Base-by-base conservation (phyloP, 257 asterid species). In the Ehretia macrophylla region DNA sequence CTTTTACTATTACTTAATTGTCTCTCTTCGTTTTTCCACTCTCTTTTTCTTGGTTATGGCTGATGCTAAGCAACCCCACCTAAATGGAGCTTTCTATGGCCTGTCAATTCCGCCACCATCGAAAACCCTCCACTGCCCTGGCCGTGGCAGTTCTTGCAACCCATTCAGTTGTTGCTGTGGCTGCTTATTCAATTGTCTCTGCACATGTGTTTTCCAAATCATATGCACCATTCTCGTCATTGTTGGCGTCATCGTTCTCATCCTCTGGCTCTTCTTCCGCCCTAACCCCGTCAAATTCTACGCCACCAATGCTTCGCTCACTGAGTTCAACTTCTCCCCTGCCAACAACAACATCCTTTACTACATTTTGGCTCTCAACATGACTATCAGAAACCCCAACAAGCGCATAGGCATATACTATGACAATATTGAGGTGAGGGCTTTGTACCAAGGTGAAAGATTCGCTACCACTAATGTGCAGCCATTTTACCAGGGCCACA, bases 311-410 rank as follows among this genome's bases (percentile, higher is more conserved):
- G 97, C 98, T 11, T 1, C 79, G 18, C 72, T 92, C 11, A 76
- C 95, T 18, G 79, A 84, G 21, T 86, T 92, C 86, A 70, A 56
- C 49, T 71, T 66, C 55, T 44, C 79, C 50, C 45, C 63, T 54
- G 10, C 22, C 55, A 84, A 83, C 88, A n/a, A n/a, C n/a, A 79
- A 27, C 80, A 84, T 85, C 23, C 87, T 88, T 14, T 67, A 58
- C 67, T 88, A 81, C 80, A 64, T 88, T 51, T 71, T 92, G 11
- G 82, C 86, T 14, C 63, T 88, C 56, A 79, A 84, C 64, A 50
- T 92, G 51, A 77, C 96, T 42, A 71, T 88, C 59, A 75, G 97
- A 8, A 88, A 92, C 78, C 96, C 99, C 1, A 92, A 92, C 79
- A 77, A 59, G 70, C 86, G 99, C 0, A 81, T 92, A 58, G 90